Evolutionary conservation across 495 filamentous ascomycete species (phyloP), one percentile per base, ranked within the genome.

Genomic region (Amorphotheca resinae): DNA sequence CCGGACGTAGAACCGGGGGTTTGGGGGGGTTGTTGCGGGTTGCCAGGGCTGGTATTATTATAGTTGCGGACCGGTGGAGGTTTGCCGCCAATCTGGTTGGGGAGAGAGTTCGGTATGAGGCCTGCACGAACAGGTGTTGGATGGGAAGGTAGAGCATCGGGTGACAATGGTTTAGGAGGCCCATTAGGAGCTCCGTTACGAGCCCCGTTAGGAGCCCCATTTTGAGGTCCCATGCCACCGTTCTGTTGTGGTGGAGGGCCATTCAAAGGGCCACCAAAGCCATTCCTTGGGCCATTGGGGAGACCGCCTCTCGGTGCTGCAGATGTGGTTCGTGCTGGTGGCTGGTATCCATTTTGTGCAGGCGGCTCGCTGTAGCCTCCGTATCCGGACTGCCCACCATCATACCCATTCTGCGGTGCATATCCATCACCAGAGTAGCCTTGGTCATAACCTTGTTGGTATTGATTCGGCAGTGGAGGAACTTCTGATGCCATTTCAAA

Each of bases 91-190:
- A 54, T 52, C 38, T 60, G 45, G 46, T 67, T 65, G 43, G 74
- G 58, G 65, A 76, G 45, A 5, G 69, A 70, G 49, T 67, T 63
- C 16, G 67, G 61, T 59, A 82, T 74, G 38, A 81, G 68, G 11
- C 88, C 91, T 2, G 83, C 76, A 15, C 88, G 75, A 37, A 93
- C 75, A 9, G 91, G 91, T 4, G 69, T 65, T 8, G 89, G 87
- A 56, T 95, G 91, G 22, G 74, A 69, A 12, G 86, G 78, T 2
- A 93, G 66, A 16, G 47, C 47, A 20, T 39, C 42, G 22, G 21
- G 38, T 14, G 2, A 72, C 68, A 40, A 73, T 65, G 15, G 57
- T 37, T 30, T 51, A 16, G 40, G 45, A 51, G 53, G 23, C 35
- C 46, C 36, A 44, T 67, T 44, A 46, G 49, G 53, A 64, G 52